Conservation (phyloP, 1,284 basidiomycete genomes). For the Puccinia hordei region DNA sequence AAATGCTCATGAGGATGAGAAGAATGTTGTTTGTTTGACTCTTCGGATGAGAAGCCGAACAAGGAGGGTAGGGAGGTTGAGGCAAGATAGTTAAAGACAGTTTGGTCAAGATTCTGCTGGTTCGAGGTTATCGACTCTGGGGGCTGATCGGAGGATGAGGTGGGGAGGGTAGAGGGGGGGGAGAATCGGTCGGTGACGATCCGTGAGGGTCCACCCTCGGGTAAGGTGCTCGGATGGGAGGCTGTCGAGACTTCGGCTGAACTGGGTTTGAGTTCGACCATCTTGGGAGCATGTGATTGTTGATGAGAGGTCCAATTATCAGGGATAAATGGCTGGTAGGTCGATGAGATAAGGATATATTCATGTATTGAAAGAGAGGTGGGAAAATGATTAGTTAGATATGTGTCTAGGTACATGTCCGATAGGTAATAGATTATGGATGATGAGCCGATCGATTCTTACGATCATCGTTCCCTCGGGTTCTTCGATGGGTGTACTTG, state of each 20-base stretch:
- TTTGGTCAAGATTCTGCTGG: neutral
- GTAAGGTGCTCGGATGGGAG: slow-evolving; percentile 43
- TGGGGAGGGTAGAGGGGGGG: neutral
- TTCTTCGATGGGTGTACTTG: slow-evolving; percentile 35
- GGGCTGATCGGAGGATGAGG: neutral
- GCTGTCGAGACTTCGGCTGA: slow-evolving; percentile 37
- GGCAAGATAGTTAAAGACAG: neutral
- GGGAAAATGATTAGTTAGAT: neutral
- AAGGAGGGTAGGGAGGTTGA: neutral
- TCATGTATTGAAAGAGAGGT: neutral
- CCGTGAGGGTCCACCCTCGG: slow-evolving; percentile 35
- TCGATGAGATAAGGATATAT: neutral
- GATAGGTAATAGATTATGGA: neutral
- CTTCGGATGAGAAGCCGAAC: neutral
- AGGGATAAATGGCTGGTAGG: slow-evolving; percentile 37
- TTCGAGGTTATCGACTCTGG: neutral
- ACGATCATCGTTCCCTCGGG: slow-evolving; percentile 16
- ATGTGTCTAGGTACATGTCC: too few relatives aligned
- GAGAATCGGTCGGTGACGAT: slow-evolving; percentile 23
- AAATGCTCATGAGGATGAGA: neutral
- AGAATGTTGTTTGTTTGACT: neutral
- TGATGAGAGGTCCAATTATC: slow-evolving; percentile 37
- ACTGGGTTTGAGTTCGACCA: slow-evolving; percentile 25
- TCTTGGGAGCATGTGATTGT: slow-evolving; percentile 29
- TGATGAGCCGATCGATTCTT: neutral